A percentile compares a stretch with the other conserved stretches of the same genome.
Conservation (phyloP, 2,329 filamentous ascomycete genomes). For the Aspergillus neotritici region DNA sequence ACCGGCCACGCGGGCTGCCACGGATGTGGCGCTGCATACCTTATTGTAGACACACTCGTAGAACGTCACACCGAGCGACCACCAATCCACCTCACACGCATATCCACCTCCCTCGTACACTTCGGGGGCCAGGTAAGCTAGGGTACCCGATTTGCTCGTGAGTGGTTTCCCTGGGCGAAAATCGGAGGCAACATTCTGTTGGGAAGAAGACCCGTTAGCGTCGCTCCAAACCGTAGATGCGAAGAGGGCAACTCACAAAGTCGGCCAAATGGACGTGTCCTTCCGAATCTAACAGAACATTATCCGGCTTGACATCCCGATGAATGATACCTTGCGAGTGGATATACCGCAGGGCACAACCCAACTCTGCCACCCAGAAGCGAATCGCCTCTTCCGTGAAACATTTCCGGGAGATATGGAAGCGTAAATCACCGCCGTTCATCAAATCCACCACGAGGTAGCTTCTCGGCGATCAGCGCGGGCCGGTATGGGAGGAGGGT, state of each 20-base stretch:
- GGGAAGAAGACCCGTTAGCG: constrained; percentile 8
- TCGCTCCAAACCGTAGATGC: neutral
- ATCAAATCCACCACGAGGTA: constrained; percentile 96
- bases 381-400: constrained; percentile 95
- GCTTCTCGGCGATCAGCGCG: constrained; percentile 40
- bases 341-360: constrained; percentile 82
- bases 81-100: constrained; percentile 89
- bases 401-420: constrained; percentile 95
- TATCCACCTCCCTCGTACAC: constrained; percentile 91
- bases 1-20: neutral
- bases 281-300: constrained; percentile 78
- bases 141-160: constrained; percentile 92
- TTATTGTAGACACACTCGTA: constrained; percentile 99
- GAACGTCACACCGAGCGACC: constrained; percentile 96
- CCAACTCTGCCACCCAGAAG: constrained; percentile 95
- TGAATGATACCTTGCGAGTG: constrained; percentile 84
- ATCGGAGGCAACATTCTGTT: constrained; percentile 91
- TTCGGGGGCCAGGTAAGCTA: constrained; percentile 93
- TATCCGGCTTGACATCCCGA: constrained; percentile 87
- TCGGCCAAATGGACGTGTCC: constrained; percentile 96
- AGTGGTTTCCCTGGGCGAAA: constrained; percentile 74
- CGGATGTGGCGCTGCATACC: constrained; percentile 46
- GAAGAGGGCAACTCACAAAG: constrained; percentile 60
- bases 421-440: constrained; percentile 93
- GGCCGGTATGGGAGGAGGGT: neutral